Conservation (phyloP, 495 filamentous ascomycete genomes). For the Lophiotrema nucula region DNA sequence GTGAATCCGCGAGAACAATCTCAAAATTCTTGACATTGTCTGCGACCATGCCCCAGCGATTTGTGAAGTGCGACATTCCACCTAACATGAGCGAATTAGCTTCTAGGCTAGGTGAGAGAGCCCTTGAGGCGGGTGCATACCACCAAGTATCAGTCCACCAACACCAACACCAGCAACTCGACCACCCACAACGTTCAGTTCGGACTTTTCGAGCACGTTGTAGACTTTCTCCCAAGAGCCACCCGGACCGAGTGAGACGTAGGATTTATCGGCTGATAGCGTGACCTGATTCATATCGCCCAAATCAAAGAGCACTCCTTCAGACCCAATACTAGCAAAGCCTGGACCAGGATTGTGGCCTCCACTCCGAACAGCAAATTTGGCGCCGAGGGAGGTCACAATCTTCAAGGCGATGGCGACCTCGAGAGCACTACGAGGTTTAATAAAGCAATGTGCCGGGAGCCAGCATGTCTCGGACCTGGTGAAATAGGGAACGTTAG, state of each 20-base stretch:
- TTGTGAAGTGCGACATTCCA: slow-evolving; percentile 15
- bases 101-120: no score
- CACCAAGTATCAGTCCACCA: slow-evolving; percentile 8
- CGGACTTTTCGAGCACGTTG: slow-evolving; percentile 10
- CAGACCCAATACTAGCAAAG: slow-evolving; percentile 41
- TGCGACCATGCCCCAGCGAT: slow-evolving; percentile 9
- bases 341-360: slow-evolving; percentile 49
- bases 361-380: slow-evolving; percentile 50
- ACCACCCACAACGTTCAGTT: slow-evolving; percentile 6
- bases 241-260: slow-evolving; percentile 6
- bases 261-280: background rate
- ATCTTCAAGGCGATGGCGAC: slow-evolving; percentile 34
- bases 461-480: slow-evolving; percentile 26
- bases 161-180: slow-evolving; percentile 5
- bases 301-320: slow-evolving; percentile 50
- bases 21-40: slow-evolving; percentile 23
- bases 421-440: background rate
- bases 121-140: background rate
- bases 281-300: slow-evolving; percentile 17
- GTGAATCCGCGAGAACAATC: slow-evolving; percentile 18
- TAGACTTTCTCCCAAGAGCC: slow-evolving; percentile 11
- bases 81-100: background rate
- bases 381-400: slow-evolving; percentile 29
- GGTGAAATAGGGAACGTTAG: background rate
- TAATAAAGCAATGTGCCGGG: slow-evolving; percentile 12